Evolutionary conservation across 2,329 filamentous ascomycete species (phyloP).

Genomic region (Camptophora hylomeconis): DNA sequence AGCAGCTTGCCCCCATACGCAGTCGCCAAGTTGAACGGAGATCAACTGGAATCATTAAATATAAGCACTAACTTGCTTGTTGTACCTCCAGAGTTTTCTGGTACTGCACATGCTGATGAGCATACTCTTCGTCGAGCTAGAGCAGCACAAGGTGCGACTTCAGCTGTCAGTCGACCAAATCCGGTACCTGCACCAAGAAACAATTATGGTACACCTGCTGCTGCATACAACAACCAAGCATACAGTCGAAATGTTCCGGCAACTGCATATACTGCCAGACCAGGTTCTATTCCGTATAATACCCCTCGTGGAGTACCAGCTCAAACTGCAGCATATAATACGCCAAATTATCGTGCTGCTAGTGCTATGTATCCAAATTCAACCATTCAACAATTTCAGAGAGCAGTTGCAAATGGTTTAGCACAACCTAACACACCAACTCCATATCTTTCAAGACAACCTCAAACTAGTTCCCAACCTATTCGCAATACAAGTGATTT

Average conservation of each 20-base stretch:
- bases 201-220: conserved; percentile 12
- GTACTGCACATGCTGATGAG: conserved; percentile 75
- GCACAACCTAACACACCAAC: too few species aligned
- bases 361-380: conserved; percentile 21
- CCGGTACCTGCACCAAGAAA: conserved; percentile 9
- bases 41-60: conserved; percentile 69
- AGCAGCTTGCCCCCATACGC: conserved; percentile 69
- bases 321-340: conserved; percentile 24
- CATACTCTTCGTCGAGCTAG: conserved; percentile 39
- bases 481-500: too few species aligned
- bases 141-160: conserved; percentile 21
- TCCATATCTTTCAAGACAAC: too few species aligned
- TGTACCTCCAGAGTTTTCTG: conserved; percentile 58
- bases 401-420: conserved; percentile 26
- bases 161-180: conserved; percentile 19
- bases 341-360: conserved; percentile 21
- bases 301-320: conserved; percentile 19
- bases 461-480: too few species aligned
- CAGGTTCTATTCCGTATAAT: conserved; percentile 21
- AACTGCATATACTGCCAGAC: too few species aligned
- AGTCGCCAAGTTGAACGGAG: conserved; percentile 73
- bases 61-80: conserved; percentile 69
- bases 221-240: conserved; percentile 12
- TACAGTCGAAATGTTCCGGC: conserved; percentile 15
- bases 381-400: conserved; percentile 28